Evolutionary conservation across 2,329 filamentous ascomycete genomes (phyloP).

Genomic region (Paracamarosporium sp.): DNA sequence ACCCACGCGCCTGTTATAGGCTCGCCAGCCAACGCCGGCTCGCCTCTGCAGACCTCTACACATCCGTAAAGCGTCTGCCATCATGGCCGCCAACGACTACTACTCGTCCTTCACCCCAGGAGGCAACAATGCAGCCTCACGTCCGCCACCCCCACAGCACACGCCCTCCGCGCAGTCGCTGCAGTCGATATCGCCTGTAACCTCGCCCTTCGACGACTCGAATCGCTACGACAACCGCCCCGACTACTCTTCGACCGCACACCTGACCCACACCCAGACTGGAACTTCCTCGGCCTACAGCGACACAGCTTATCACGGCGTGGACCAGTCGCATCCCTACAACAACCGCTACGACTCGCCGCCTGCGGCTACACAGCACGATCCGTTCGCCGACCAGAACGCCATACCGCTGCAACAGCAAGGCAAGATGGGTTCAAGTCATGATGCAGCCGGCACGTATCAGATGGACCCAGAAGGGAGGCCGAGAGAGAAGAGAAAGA

Average conservation of each 20-base stretch:
- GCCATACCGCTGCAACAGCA: slow-evolving; percentile 55
- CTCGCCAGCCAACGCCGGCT: slow-evolving; percentile 1
- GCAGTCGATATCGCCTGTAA: slow-evolving; percentile 38
- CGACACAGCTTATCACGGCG: slow-evolving; percentile 65
- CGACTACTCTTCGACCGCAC: slow-evolving; percentile 50
- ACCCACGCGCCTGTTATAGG: slow-evolving; percentile 2
- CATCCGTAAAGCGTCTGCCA: slow-evolving; percentile 4
- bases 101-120: slow-evolving; percentile 49
- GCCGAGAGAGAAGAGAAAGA: slow-evolving; percentile 24
- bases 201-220: slow-evolving; percentile 42
- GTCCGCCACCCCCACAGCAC: slow-evolving; percentile 18
- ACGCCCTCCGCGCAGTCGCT: slow-evolving; percentile 31
- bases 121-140: slow-evolving; percentile 43
- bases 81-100: slow-evolving; percentile 65
- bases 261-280: slow-evolving; percentile 35
- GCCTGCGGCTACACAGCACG: slow-evolving; percentile 60
- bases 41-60: not conserved
- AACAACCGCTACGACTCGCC: slow-evolving; percentile 43
- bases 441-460: slow-evolving; percentile 33
- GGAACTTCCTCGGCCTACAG: slow-evolving; percentile 62
- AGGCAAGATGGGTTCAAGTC: slow-evolving; percentile 44
- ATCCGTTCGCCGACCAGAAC: slow-evolving; percentile 57
- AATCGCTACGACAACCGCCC: slow-evolving; percentile 60
- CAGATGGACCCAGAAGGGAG: slow-evolving; percentile 50
- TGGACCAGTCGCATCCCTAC: slow-evolving; percentile 40